phyloP scores from a whole-genome alignment of 2,329 filamentous ascomycete species.

The Cladophialophora immunda region DNA sequence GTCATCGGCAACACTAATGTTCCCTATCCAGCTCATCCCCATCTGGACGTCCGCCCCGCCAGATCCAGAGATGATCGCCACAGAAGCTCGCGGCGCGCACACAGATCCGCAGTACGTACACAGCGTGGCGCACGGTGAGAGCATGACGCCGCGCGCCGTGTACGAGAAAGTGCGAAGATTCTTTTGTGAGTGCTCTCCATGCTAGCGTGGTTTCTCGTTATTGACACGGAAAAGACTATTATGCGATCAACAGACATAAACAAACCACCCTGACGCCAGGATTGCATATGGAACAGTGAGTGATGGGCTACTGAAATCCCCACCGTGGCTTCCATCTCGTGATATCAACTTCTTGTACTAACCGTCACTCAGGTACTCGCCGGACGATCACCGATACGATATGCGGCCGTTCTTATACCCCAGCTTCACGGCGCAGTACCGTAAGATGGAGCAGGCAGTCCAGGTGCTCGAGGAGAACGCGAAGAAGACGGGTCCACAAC shows the following conservation, averaged over 20 bases:
- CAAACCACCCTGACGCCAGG: constrained; percentile 67
- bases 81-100: constrained; percentile 3
- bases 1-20: constrained; percentile 18
- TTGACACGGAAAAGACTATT: constrained; percentile 43
- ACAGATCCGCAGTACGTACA: constrained; percentile 6
- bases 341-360: constrained; percentile 1
- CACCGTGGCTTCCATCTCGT: too few relatives aligned
- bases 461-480: constrained; percentile 50
- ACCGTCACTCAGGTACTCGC: constrained; percentile 53
- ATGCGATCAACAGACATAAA: constrained; percentile 72
- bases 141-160: constrained; percentile 50
- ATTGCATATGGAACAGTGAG: constrained; percentile 56
- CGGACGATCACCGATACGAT: constrained; percentile 68
- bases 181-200: not conserved
- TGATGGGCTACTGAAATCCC: too few relatives aligned
- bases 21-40: not conserved
- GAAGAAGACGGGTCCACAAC: not conserved
- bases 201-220: not conserved
- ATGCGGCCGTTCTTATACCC: constrained; percentile 62
- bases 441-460: constrained; percentile 59
- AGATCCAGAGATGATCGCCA: constrained; percentile 7
- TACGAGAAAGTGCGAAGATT: constrained; percentile 16
- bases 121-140: constrained; percentile 5
- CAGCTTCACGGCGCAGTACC: constrained; percentile 42
- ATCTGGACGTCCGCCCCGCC: not conserved